Conservation (phyloP, 306 rosid genomes). For the Sphenostylis stenocarpa region DNA sequence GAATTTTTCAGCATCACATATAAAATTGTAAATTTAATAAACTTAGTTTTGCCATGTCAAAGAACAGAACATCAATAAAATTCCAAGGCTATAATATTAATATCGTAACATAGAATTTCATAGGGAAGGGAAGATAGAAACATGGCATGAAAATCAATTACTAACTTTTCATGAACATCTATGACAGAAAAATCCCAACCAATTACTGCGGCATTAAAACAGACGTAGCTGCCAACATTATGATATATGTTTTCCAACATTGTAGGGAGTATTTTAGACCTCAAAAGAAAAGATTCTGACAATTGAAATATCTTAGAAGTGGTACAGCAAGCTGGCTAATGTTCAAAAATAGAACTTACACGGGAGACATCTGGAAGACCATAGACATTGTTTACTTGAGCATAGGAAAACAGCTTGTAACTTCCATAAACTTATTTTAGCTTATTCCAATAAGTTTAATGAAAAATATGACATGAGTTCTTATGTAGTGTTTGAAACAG, state of each 20-base stretch:
- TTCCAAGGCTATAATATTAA: neutral
- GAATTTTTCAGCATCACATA: slow-evolving; percentile 6
- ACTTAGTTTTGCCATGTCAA: neutral
- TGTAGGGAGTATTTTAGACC: neutral
- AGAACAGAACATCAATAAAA: slow-evolving; percentile 16
- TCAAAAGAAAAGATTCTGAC: neutral
- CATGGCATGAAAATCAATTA: neutral
- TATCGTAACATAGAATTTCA: neutral
- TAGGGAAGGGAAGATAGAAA: neutral
- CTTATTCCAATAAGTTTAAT: neutral
- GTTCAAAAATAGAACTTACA: neutral
- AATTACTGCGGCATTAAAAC: neutral
- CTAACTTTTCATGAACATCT: neutral
- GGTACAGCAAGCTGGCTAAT: neutral
- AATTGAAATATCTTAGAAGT: neutral
- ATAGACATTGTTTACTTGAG: neutral
- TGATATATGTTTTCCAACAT: neutral
- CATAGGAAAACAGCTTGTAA: neutral
- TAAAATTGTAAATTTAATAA: neutral
- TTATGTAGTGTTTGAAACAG: neutral
- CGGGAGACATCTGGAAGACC: neutral
- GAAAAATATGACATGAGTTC: neutral
- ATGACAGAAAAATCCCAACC: neutral
- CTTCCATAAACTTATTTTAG: neutral
- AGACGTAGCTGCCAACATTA: neutral